Base-by-base conservation (phyloP, 2,329 filamentous ascomycete species). In the Xylogone sp. region DNA sequence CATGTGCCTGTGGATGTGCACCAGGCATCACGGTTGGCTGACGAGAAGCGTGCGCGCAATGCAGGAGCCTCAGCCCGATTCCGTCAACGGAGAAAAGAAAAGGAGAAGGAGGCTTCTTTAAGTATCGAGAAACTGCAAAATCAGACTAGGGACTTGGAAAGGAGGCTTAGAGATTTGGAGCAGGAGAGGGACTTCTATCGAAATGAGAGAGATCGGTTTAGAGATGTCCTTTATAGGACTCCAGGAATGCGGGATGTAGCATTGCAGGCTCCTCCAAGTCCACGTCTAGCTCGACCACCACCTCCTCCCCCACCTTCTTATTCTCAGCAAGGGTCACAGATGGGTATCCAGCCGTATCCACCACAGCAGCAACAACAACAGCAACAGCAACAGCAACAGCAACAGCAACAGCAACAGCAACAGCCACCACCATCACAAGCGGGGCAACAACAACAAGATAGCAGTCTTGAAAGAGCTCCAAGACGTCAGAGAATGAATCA, bases 11-110 rank as follows among this genome's bases (percentile, higher is more conserved):
- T 93, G 9, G 90, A 96, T 65, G 83, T 88, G 43, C 87, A 90
- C 59, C 87, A 90, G 61, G 90, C 87, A 12, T 95, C 90, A 12
- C 86, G 85, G 59, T 83, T 89, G 61, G 88, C 89, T 39, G 88
- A 94, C 62, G 89, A 95, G 68, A 96, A 94, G 71, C 79, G 90
- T 51, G 86, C 87, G 67, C 82, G 90, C 48, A 96, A 96, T 63
- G 90, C 90, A 42, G 88, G 88, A 45, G 90, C 90, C 5, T 95
- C 90, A 51, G 89, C 89, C 45, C 80, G 90, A 53, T 94, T 95
- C 58, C 81, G 90, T 50, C 83, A 85, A 63, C 81, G 91, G 53
- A 84, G 90, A 64, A 95, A 95, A 71, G 88, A 91, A 63, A 86
- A 87, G 66, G 88, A 93, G 66, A 82, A 81, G 60, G 86, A 90